Evolutionary conservation across 2,329 filamentous ascomycete genomes (phyloP).

Genomic region (Sporothrix humicola): DNA sequence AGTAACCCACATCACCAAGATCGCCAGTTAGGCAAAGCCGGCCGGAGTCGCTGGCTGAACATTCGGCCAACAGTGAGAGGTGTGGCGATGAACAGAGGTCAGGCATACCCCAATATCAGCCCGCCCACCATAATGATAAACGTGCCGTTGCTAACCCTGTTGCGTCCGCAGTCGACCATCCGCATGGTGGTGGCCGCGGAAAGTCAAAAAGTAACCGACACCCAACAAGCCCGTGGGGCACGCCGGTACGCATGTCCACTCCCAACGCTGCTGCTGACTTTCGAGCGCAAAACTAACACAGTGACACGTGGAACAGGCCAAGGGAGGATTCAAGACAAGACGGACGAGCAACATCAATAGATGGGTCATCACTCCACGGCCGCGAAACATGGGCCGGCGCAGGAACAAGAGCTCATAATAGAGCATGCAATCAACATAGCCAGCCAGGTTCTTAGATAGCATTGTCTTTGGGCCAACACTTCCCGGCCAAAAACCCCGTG

Average conservation of each 20-base stretch:
- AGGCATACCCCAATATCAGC: slow-evolving; percentile 42
- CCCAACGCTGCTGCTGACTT: not conserved
- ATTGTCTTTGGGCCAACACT: too few species aligned
- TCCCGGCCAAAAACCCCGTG: too few species aligned
- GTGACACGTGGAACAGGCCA: slow-evolving; percentile 60
- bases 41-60: slow-evolving; percentile 89
- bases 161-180: slow-evolving; percentile 77
- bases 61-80: slow-evolving; percentile 95
- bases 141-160: not conserved
- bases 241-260: slow-evolving; percentile 68
- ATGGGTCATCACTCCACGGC: slow-evolving; percentile 82
- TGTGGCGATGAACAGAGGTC: slow-evolving; percentile 97
- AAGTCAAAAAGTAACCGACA: slow-evolving; percentile 98
- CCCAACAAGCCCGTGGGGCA: slow-evolving; percentile 95
- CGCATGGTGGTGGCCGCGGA: slow-evolving; percentile 97
- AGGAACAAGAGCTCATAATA: slow-evolving; percentile 52
- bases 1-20: slow-evolving; percentile 95
- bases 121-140: not conserved
- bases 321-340: slow-evolving; percentile 90
- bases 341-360: slow-evolving; percentile 89
- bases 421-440: not conserved
- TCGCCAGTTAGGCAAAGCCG: slow-evolving; percentile 90
- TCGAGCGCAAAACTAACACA: slow-evolving; percentile 42
- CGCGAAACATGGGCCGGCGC: slow-evolving; percentile 90
- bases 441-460: too few species aligned